Evolutionary conservation across 176 grass and related monocot species (phyloP), one percentile per base, ranked within the genome.

Genomic region (Phyllostachys edulis): DNA sequence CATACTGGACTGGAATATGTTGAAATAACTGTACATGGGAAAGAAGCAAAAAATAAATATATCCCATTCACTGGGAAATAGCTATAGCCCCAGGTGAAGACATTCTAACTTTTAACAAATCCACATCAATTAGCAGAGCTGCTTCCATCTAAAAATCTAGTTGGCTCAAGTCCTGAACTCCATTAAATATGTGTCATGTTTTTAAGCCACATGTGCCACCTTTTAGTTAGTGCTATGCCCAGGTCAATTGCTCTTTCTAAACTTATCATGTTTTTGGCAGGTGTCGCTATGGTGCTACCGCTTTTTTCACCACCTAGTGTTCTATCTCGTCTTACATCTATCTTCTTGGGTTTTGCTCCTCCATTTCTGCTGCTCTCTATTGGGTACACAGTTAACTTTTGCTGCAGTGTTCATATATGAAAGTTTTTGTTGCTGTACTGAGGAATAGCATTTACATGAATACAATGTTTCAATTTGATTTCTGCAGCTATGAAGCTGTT

Each of bases 261-360:
- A 38, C 6, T 13, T 85, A 79, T 39, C 27, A 63, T 83, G 66
- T 87, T 80, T 63, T 85, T 81, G 64, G 73, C 90, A 98, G 95
- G 91, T 84, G 67, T 82, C 56, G 90, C 95, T 73, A 89, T 98
- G 84, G 64, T 90, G 87, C 81, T 98, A 81, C 95, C 95, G 13
- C 79, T 95, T 78, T 93, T 94, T 84, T 98, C 95, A 78, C 85
- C 87, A 39, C 62, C 76, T 76, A 98, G 75, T 82, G 79, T 94
- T 88, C 86, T 98, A 63, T 98, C 92, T 26, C 95, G 95, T 74
- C 92, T 98, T 78, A 98, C 92, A 61, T 98, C 95, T 67, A 94
- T 98, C 73, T 98, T 93, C 80, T 82, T 98, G 95, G 95, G 92
- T 71, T 95, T 98, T 85, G 95, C 95, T 85, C 95, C 95, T 82